Evolutionary conservation across 106 monocot genomes (phyloP).

Genomic region (Apostasia shenzhenica): DNA sequence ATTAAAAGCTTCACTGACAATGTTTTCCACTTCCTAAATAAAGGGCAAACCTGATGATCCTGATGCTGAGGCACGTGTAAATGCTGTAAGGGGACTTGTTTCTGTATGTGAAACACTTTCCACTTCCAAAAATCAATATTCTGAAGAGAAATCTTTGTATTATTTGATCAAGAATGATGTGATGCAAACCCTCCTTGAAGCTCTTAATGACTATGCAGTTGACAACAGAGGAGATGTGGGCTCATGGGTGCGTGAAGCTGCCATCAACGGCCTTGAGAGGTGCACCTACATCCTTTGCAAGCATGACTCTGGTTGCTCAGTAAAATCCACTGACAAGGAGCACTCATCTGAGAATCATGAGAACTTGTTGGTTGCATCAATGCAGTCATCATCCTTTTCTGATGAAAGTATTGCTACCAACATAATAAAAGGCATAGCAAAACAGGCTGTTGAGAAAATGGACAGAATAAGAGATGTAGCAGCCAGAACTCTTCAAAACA

Average conservation of each 20-base stretch:
- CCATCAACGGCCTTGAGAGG: constrained; percentile 78
- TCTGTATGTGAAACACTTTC: constrained; percentile 86
- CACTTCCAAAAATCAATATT: constrained; percentile 11
- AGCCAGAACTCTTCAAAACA: constrained; percentile 63
- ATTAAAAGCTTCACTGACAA: not conserved
- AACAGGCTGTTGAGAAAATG: constrained; percentile 92
- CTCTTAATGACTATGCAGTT: constrained; percentile 91
- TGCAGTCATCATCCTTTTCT: constrained; percentile 25
- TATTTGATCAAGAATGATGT: constrained; percentile 61
- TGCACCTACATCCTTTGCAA: constrained; percentile 67
- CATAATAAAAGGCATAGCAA: constrained; percentile 70
- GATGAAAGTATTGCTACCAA: constrained; percentile 48
- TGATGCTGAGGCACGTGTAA: constrained; percentile 93
- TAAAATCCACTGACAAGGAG: not conserved
- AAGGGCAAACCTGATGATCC: constrained; percentile 83
- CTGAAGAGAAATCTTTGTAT: constrained; percentile 36
- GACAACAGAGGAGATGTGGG: constrained; percentile 99
- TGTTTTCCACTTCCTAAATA: constrained; percentile 10
- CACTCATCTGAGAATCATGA: constrained; percentile 3
- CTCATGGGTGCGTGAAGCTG: constrained; percentile 97
- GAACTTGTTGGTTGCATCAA: constrained; percentile 1
- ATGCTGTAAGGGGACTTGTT: constrained; percentile 64
- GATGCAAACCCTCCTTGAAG: constrained; percentile 56
- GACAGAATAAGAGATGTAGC: constrained; percentile 84
- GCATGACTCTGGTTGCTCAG: constrained; percentile 30